Percentiles rank a stretch among this genome's conserved stretches.
These are phyloP conservation scores for Pythium biforme DNA, from an alignment of 352 stramenopile genomes.

Conservation along the genomic window DNA sequence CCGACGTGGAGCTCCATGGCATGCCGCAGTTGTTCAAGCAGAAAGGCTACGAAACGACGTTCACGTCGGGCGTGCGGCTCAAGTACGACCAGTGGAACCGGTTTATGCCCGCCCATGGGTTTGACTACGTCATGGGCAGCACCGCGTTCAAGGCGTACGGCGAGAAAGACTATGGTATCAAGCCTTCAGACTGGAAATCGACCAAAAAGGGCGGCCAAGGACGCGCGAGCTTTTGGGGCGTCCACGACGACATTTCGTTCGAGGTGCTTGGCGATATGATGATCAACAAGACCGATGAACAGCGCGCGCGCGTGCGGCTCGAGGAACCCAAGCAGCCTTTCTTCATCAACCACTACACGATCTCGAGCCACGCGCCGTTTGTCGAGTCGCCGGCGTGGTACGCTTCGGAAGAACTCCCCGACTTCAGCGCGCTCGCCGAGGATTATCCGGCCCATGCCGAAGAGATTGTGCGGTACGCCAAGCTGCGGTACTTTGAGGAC, in stretches of 20 bases:
- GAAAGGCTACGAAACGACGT: constrained; percentile 50
- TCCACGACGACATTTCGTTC: constrained; percentile 42
- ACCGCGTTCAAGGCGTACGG: constrained; percentile 22
- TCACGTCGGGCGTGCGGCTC: constrained; percentile 41
- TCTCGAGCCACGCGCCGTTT: constrained; percentile 54
- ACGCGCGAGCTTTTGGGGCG: constrained; percentile 37
- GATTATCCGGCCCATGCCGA: background rate
- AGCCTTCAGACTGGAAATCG: constrained; percentile 24
- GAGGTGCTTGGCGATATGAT: constrained; percentile 43
- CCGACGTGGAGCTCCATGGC: constrained; percentile 31
- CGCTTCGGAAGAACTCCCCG: constrained; percentile 28
- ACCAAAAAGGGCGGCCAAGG: constrained; percentile 18
- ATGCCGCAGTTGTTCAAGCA: constrained; percentile 55
- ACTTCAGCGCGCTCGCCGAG: constrained; percentile 34
- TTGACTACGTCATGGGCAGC: constrained; percentile 44
- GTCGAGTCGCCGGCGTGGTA: constrained; percentile 40
- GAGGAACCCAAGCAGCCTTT: constrained; percentile 40
- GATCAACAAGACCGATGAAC: constrained; percentile 42
- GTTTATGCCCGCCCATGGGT: constrained; percentile 49
- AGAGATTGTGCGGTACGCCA: constrained; percentile 34
- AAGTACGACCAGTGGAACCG: constrained; percentile 53
- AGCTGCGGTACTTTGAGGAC: constrained; percentile 55
- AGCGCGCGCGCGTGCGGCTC: constrained; percentile 25
- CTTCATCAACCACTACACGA: constrained; percentile 61
- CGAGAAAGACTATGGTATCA: constrained; percentile 35